Evolutionary conservation across 345 rosid genomes (phyloP).

Genomic region (Nephelium lappaceum): DNA sequence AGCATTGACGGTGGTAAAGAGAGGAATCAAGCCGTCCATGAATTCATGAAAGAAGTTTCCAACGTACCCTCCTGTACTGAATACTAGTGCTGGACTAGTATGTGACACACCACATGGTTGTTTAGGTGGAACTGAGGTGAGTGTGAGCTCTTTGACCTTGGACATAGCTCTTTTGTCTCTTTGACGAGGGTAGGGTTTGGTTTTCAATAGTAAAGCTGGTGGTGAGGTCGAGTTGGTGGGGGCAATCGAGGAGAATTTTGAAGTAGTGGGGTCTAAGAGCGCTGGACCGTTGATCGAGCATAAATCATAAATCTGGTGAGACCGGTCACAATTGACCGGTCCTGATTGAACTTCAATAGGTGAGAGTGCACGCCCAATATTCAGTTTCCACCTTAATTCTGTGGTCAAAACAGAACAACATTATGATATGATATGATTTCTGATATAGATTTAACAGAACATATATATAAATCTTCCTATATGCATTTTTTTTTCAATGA

Average conservation of each 20-base stretch:
- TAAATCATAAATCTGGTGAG: conserved; percentile 33
- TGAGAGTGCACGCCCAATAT: background rate
- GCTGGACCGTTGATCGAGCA: conserved; percentile 39
- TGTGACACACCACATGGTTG: conserved; percentile 33
- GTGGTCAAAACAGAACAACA: background rate
- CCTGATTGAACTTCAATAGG: background rate
- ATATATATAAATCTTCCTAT: too few species aligned
- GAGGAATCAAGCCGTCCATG: conserved; percentile 37
- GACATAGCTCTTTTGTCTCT: conserved; percentile 34
- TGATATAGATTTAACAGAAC: background rate
- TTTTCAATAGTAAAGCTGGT: conserved; percentile 18
- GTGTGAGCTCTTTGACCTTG: conserved; percentile 35
- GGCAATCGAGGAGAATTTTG: conserved; percentile 27
- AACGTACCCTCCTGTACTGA: conserved; percentile 40
- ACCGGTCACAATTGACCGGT: conserved; percentile 41
- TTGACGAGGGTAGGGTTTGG: conserved; percentile 46
- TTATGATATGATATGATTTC: background rate
- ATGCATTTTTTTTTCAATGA: too few species aligned
- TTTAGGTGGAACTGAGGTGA: conserved; percentile 25
- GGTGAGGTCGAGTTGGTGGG: conserved; percentile 1
- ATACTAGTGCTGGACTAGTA: conserved; percentile 31
- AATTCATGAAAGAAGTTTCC: conserved; percentile 49
- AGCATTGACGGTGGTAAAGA: conserved; percentile 40
- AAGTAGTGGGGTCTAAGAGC: conserved; percentile 33
- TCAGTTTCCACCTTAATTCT: background rate